A percentile compares a stretch with the other conserved stretches of the same genome.
Conservation (phyloP, 495 filamentous ascomycete genomes). For the Daldinia concentrica region DNA sequence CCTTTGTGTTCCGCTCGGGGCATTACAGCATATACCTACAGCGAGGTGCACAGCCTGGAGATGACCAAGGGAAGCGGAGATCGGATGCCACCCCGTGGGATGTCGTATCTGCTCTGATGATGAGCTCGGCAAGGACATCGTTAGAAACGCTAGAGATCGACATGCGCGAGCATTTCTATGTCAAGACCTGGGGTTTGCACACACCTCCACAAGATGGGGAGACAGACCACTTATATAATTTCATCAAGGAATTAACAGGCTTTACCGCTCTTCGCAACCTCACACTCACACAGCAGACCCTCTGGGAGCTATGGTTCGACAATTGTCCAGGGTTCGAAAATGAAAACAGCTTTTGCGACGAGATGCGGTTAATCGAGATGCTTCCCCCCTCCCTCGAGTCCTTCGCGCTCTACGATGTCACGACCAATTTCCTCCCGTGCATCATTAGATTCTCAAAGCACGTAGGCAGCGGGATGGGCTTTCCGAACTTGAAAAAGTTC, state of each 20-base stretch:
- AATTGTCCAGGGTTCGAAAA: neutral
- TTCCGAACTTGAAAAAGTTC: conserved; percentile 5
- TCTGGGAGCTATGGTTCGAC: conserved; percentile 4
- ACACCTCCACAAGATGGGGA: fast-evolving
- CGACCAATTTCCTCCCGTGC: conserved; percentile 3
- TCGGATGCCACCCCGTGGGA: neutral
- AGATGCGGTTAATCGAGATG: neutral
- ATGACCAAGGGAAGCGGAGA: neutral
- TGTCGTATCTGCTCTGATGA: neutral
- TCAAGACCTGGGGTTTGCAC: neutral
- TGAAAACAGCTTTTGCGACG: neutral
- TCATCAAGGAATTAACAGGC: neutral
- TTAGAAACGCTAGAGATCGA: conserved; percentile 10
- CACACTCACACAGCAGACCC: conserved; percentile 17
- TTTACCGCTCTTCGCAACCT: neutral
- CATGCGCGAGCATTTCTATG: neutral
- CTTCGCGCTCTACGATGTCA: conserved; percentile 19
- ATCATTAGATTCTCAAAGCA: neutral
- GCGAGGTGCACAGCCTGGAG: no score
- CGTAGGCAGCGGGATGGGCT: neutral
- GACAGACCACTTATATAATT: neutral
- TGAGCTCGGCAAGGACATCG: fast-evolving
- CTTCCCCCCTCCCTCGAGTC: neutral
- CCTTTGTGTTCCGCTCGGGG: conserved; percentile 1
- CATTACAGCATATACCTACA: neutral